Base-by-base conservation (phyloP, 768 basidiomycete genomes). In the Mycena leptocephala region DNA sequence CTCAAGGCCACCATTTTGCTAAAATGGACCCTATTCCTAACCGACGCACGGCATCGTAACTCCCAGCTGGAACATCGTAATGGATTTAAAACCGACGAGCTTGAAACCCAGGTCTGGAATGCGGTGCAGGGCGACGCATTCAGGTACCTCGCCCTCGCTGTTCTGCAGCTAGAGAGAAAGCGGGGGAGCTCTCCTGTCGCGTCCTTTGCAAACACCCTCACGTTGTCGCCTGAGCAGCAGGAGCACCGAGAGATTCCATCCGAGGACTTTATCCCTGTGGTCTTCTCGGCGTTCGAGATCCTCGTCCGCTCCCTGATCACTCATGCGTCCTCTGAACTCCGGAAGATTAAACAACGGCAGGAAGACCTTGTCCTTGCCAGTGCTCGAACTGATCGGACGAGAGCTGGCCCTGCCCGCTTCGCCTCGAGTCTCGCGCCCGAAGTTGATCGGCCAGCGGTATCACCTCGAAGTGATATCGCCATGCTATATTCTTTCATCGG, bases 271-370 rank as follows among this genome's bases (percentile, higher is more conserved):
- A 90, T 88, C 75, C 82, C 87, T 1, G 74, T 83, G 39, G 84
- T 97, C 13, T 84, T 97, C 24, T 85, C 89, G 37, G 88, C 90
- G 8, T 93, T 95, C 75, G 97, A 97, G 81, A 87, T 87, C 0
- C 90, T 97, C 16, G 84, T 97, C 30, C 90, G 94, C 55, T 92
- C 92, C 9, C 84, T 95, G 33, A 92, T 96, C 81, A 92, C 90
- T 0, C 93, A 95, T 74, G 94, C 95, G 3, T 95, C 94, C 9
- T 95, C 95, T 0, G 95, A 95, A 82, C 88, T 95, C 41, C 91
- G 94, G 41, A 95, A 95, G 83, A 94, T 98, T 82, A 96, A 96
- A 80, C 95, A 97, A 76, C 87, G 94, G 35, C 97, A 98, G 82
- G 97, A 98, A 83, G 97, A 98, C 81, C 83, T 94, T 30, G 88